Percentiles rank a stretch among this genome's conserved stretches.
These are phyloP conservation scores for Alternaria conjuncta DNA, from an alignment of 2,329 filamentous ascomycete species.

Conservation along the genomic window DNA sequence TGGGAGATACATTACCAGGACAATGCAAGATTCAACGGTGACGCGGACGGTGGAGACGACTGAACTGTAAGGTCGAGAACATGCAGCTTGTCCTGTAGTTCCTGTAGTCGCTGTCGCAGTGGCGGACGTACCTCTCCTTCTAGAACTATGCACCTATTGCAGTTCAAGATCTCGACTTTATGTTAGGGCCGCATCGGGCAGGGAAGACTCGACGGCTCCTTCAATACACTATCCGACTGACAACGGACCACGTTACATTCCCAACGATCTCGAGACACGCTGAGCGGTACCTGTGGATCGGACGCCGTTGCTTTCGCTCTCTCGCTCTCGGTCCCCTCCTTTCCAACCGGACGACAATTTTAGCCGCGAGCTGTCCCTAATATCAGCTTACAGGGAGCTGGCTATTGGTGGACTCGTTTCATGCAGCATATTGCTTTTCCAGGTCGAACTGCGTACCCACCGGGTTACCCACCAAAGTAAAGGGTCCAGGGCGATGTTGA, in stretches of 20 bases:
- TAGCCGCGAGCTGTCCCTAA: conserved; percentile 5
- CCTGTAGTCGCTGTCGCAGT: background rate
- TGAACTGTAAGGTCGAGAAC: conserved; percentile 1
- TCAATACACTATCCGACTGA: background rate
- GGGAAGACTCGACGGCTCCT: background rate
- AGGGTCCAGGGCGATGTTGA: conserved; percentile 9
- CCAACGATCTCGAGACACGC: background rate
- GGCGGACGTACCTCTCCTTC: conserved; percentile 1
- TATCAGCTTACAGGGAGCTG: background rate
- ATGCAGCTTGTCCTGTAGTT: background rate
- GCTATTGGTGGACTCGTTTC: conserved; percentile 5
- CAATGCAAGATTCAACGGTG: conserved; percentile 5
- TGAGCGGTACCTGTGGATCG: conserved; percentile 3
- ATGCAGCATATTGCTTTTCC: conserved; percentile 6
- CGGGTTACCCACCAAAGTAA: background rate
- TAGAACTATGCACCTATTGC: conserved; percentile 1
- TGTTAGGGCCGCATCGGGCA: background rate
- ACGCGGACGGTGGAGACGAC: conserved; percentile 7
- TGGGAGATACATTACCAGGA: background rate
- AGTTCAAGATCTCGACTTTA: background rate
- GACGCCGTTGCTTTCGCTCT: background rate
- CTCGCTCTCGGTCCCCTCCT: background rate
- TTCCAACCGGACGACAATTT: conserved; percentile 1
- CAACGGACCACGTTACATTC: background rate
- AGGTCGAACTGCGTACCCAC: conserved; percentile 3